phyloP scores from a whole-genome alignment of 2,329 filamentous ascomycete species.

The Teratosphaeria pseudoeucalypti region DNA sequence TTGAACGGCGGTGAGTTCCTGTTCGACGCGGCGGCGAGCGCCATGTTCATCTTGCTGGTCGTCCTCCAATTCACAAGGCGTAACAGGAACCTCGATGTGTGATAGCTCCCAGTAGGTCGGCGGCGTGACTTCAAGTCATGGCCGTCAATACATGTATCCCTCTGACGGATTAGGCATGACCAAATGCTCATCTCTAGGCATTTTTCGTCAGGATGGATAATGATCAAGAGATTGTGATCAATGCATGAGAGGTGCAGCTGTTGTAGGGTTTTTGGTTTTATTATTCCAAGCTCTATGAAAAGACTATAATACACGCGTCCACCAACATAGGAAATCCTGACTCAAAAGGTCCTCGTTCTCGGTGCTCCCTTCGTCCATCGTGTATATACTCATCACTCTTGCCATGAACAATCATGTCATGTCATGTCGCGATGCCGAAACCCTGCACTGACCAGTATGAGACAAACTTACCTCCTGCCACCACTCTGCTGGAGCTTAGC shows the following conservation, averaged over 20 bases:
- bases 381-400: not conserved
- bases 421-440: not conserved
- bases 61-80: no score
- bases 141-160: no score
- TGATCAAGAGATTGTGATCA: no score
- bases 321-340: not conserved
- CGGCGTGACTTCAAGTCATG: no score
- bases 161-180: no score
- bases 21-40: not conserved
- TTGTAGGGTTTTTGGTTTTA: not conserved
- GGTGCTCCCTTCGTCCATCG: not conserved
- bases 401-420: not conserved
- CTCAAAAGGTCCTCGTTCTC: not conserved
- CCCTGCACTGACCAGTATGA: not conserved
- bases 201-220: no score
- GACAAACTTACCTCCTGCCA: not conserved
- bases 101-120: no score
- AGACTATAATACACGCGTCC: not conserved
- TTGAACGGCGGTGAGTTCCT: not conserved
- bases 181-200: no score
- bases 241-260: no score
- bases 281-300: not conserved
- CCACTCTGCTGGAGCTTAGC: not conserved
- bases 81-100: no score
- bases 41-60: no score